Evolutionary conservation across 2,329 filamentous ascomycete genomes (phyloP).

Genomic region (Zasmidium cellare): DNA sequence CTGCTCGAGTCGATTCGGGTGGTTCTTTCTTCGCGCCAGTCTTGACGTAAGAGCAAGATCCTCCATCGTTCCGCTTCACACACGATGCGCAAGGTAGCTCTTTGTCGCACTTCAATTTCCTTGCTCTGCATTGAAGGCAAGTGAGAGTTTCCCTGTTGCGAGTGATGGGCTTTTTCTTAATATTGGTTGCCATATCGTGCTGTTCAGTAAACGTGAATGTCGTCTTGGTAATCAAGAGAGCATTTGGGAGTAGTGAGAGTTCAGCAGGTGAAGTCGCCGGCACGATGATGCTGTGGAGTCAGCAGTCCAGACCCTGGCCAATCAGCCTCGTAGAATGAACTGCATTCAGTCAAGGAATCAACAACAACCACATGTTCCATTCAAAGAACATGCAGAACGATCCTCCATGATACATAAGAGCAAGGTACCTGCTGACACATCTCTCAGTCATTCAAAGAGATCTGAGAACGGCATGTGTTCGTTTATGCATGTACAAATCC

Average conservation of each 20-base stretch:
- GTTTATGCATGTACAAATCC: neutral
- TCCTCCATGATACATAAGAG: no score
- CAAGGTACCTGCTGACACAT: no score
- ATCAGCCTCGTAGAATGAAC: neutral
- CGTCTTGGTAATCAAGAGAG: neutral
- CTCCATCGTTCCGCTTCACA: slow-evolving; percentile 4
- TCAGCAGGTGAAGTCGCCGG: neutral
- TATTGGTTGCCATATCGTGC: neutral
- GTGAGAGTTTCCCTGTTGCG: slow-evolving; percentile 14
- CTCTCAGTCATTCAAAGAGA: no score
- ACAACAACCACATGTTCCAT: no score
- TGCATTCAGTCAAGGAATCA: no score
- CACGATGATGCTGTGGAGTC: neutral
- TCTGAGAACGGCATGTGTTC: neutral
- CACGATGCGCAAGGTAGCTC: slow-evolving; percentile 11
- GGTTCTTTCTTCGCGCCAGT: slow-evolving; percentile 3
- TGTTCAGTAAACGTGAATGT: neutral
- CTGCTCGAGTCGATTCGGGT: neutral
- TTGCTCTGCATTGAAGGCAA: slow-evolving; percentile 3
- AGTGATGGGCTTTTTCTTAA: slow-evolving; percentile 15
- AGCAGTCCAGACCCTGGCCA: neutral
- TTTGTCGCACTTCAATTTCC: slow-evolving; percentile 17
- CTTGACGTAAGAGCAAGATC: slow-evolving; percentile 7
- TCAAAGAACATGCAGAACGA: no score
- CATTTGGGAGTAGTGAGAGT: neutral